Base-by-base conservation (phyloP, 2,329 filamentous ascomycete genomes). In the Alternaria consortialis region DNA sequence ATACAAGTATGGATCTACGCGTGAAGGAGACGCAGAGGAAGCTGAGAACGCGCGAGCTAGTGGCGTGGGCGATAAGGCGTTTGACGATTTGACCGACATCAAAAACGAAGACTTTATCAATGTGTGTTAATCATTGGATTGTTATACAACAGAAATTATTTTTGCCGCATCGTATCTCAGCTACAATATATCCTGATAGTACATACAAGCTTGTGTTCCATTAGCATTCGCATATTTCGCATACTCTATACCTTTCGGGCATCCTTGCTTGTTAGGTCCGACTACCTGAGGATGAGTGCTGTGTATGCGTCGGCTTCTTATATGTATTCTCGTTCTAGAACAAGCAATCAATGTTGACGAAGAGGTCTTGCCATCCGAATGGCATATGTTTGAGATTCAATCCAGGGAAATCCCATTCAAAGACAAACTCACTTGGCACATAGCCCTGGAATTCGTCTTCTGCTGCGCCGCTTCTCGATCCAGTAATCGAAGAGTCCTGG, bases 61-160 rank as follows among this genome's bases (percentile, higher is more conserved):
- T 25, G 69, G 66, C 4, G 70, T 74, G 11, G 80, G 83, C 1
- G 82, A 85, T 27, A 82, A 84, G 64, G 82, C 84, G 1, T 86
- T 87, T 68, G 84, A 85, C 51, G 88, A 90, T 70, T 75, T 85
- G 17, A 89, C 86, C 15, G 87, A 89, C 71, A 74, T 86, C 67
- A 79, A 85, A 75, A 89, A 89, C 63, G 87, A 89, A 68, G 87
- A 89, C 62, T 90, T 90, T 68, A 81, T 89, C 7, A 90, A 86
- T 74, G 82, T 89, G 3, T 87, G 56, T 50, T 60, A 27, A 52
- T 29, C 13, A 4, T n/a, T 1, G 23, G 23, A 15, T 31, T 4
- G 17, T 7, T 15, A 7, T 4, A 15, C 13, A 36, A 7, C 13
- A 17, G 1, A 32, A n/a, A 12, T 25, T 13, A 3, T 7, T 0